Evolutionary conservation across 2,329 filamentous ascomycete species (phyloP), one percentile per base, ranked within the genome.

Genomic region (Alternaria sp.): DNA sequence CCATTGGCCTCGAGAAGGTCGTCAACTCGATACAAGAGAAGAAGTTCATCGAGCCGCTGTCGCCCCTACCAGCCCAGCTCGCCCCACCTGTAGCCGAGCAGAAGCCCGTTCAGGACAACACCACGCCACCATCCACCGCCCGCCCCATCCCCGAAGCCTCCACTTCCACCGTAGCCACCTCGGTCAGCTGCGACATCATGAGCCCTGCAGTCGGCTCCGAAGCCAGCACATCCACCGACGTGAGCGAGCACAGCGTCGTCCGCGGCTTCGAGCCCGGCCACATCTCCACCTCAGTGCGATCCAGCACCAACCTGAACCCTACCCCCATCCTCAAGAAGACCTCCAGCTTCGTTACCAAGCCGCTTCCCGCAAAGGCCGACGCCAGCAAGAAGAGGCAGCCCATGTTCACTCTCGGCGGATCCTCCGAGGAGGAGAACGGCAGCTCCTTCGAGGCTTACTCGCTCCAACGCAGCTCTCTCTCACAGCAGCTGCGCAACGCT

Each of bases 1-100:
- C 94, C 7, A 87, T 92, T 73, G 92, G 95, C 71, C 85, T 98
- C 30, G 93, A 97, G 80, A 96, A 96, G 82, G 96, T 98, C 87
- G 92, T 97, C 43, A 88, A 92, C 58, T 93, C 90, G 40, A 97
- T 97, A 76, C 92, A 96, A 79, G 91, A 95, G 80, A 93, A 92
- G 80, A 89, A 89, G 78, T 85, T 86, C 46, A 83, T 94, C 22
- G 84, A 87, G 72, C 86, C 87, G 5, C 78, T 88, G 38, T 81
- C 85, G 50, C 78, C 83, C 52, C 78, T 79, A 57, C 83, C 75
- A 63, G 78, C 71, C 68, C 80, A 72, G 73, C 81, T 76, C n/a
- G 68, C 74, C 43, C 68, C 69, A 38, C 71, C 67, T 2, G 22
- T 62, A 9, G 48, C 61, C 28, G 54, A 64, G 25, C 48, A 46